Evolutionary conservation across 2,329 filamentous ascomycete genomes (phyloP).

Genomic region (Fusarium pseudonygamai): DNA sequence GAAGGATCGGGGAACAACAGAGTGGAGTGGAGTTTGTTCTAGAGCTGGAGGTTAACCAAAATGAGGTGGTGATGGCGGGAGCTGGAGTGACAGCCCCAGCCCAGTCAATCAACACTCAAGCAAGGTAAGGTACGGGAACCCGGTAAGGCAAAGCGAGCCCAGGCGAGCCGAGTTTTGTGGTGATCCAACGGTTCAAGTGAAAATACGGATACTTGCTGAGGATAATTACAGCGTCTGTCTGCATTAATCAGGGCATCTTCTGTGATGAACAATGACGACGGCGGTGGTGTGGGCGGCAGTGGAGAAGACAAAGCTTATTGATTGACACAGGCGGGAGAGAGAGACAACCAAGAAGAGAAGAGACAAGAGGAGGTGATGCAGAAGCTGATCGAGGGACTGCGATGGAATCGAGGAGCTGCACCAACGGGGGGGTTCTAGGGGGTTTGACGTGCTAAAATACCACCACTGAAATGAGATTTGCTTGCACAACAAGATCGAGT

Average conservation of each 20-base stretch:
- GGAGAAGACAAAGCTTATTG: constrained; percentile 20
- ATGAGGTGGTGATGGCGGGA: constrained; percentile 29
- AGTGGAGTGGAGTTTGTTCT: constrained; percentile 36
- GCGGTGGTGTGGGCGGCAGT: constrained; percentile 27
- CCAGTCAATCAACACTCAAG: neutral
- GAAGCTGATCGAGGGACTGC: constrained; percentile 7
- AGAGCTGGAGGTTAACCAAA: constrained; percentile 30
- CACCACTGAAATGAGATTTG: constrained; percentile 18
- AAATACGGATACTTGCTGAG: neutral
- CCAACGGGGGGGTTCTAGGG: constrained; percentile 12
- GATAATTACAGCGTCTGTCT: neutral
- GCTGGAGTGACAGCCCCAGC: constrained; percentile 22
- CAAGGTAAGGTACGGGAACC: neutral
- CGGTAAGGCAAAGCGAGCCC: constrained; percentile 16
- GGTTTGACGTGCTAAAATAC: constrained; percentile 19
- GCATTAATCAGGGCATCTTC: constrained; percentile 2
- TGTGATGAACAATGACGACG: constrained; percentile 13
- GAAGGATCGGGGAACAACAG: constrained; percentile 30
- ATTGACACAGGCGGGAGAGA: constrained; percentile 6
- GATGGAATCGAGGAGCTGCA: constrained; percentile 27
- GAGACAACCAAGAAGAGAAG: constrained; percentile 15
- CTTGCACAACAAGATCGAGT: constrained; percentile 11
- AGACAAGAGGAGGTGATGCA: constrained; percentile 28
- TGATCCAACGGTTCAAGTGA: neutral
- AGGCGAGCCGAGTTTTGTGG: neutral